These are phyloP conservation scores for Conticribra weissflogii DNA, from an alignment of 108 stramenopile genomes.

Conservation along the genomic window DNA sequence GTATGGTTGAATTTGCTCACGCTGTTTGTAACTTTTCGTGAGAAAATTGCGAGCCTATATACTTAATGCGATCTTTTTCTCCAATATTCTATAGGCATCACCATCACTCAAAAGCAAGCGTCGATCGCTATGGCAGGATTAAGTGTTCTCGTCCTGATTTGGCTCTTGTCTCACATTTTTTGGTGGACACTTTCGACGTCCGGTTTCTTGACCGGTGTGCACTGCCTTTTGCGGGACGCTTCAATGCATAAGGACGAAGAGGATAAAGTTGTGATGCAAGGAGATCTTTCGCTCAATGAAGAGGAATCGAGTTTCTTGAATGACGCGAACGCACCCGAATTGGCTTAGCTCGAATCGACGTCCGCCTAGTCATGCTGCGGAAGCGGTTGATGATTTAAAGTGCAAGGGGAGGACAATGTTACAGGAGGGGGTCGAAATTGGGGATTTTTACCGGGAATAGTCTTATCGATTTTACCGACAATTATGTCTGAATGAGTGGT, in stretches of 20 bases:
- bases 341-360: no score
- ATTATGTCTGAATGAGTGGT: no score
- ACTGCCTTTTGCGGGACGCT: conserved; percentile 83
- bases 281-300: conserved; percentile 60
- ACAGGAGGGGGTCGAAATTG: no score
- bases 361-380: no score
- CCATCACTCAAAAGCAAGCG: conserved; percentile 80
- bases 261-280: conserved; percentile 84
- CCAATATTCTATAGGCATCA: conserved; percentile 42
- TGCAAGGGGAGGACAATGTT: no score
- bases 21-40: neutral
- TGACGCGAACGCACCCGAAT: neutral
- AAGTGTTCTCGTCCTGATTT: conserved; percentile 65
- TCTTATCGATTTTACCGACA: no score
- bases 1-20: conserved; percentile 50
- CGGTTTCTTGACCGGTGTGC: conserved; percentile 73
- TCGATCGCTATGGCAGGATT: conserved; percentile 71
- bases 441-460: no score
- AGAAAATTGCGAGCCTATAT: no score
- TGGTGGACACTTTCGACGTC: conserved; percentile 86
- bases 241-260: conserved; percentile 90
- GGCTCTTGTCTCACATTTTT: conserved; percentile 72
- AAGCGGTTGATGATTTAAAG: no score
- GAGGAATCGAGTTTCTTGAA: conserved; percentile 45
- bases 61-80: no score